These are phyloP conservation scores for Stachybotrys elegans DNA, from an alignment of 2,329 filamentous ascomycete species.

Conservation along the genomic window DNA sequence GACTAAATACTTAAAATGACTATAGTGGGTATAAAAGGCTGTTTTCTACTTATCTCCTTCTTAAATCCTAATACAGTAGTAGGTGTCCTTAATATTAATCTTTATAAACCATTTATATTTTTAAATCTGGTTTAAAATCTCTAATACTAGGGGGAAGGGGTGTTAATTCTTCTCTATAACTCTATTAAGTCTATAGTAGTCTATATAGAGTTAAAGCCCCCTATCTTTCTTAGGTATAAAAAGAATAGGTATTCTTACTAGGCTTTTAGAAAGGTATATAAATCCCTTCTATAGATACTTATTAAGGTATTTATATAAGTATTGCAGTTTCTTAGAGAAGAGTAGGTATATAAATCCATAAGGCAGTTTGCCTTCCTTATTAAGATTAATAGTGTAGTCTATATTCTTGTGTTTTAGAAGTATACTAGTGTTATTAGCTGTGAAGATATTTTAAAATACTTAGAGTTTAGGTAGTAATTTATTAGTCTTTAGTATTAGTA, in stretches of 20 bases:
- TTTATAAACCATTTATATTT: slow-evolving; percentile 6
- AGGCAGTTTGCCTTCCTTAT: background rate
- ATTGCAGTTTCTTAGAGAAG: slow-evolving; percentile 1
- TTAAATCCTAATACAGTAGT: slow-evolving; percentile 9
- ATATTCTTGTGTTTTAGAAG: no score
- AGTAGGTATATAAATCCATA: slow-evolving; percentile 7
- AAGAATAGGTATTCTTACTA: slow-evolving; percentile 1
- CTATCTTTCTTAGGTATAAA: slow-evolving; percentile 10
- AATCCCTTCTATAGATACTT: no score
- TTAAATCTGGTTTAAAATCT: no score
- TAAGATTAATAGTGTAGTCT: no score
- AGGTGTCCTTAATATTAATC: slow-evolving; percentile 9
- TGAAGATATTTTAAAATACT: no score
- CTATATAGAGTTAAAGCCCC: slow-evolving; percentile 8
- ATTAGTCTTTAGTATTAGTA: no score
- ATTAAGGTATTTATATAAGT: no score
- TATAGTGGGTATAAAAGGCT: slow-evolving; percentile 7
- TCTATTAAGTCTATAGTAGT: slow-evolving; percentile 10
- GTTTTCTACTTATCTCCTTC: slow-evolving; percentile 10
- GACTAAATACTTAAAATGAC: slow-evolving; percentile 12
- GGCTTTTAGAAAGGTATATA: no score
- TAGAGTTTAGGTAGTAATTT: no score
- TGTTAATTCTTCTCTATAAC: slow-evolving; percentile 9
- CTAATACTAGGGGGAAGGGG: slow-evolving; percentile 7
- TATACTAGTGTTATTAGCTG: no score